Conservation (phyloP, 2,329 filamentous ascomycete species). For the Trichoderma hamatum region DNA sequence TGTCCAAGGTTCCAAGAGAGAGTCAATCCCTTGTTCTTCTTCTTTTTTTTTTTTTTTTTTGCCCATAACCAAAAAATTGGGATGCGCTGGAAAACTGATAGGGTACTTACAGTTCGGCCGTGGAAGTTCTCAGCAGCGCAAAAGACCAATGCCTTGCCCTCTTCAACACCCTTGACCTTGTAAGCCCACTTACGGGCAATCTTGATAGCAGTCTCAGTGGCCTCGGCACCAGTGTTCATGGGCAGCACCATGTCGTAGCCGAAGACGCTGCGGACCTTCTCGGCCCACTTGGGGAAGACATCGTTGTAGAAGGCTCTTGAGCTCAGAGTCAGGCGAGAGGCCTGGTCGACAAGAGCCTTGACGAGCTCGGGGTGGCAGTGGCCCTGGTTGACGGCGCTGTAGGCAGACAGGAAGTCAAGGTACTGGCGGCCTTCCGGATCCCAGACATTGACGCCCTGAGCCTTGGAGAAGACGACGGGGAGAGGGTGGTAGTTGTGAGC, state of each 20-base stretch:
- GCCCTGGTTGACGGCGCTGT: conserved; percentile 96
- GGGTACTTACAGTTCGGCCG: conserved; percentile 76
- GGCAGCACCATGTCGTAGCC: conserved; percentile 97
- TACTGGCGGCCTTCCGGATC: conserved; percentile 95
- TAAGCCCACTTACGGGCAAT: conserved; percentile 97
- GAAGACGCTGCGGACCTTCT: conserved; percentile 86
- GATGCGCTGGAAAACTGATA: background rate
- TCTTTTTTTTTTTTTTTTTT: too few relatives aligned
- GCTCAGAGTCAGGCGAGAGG: conserved; percentile 84
- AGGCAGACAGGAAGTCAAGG: conserved; percentile 96
- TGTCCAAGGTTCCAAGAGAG: background rate
- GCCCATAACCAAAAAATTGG: background rate
- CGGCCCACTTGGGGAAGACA: conserved; percentile 93
- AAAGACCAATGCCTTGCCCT: conserved; percentile 82
- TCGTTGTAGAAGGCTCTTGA: conserved; percentile 98
- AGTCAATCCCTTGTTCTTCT: background rate
- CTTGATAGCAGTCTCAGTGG: conserved; percentile 94
- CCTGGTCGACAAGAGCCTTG: conserved; percentile 87
- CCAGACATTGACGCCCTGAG: conserved; percentile 87
- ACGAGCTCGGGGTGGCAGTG: conserved; percentile 97
- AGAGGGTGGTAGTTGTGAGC: conserved; percentile 99
- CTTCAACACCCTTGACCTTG: conserved; percentile 88
- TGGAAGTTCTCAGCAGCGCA: conserved; percentile 93
- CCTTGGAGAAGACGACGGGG: conserved; percentile 87
- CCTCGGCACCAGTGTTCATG: conserved; percentile 97